Evolutionary conservation across 768 basidiomycete genomes (phyloP), one percentile per base, ranked within the genome.

Genomic region (Chalciporus sphaerocephalus): DNA sequence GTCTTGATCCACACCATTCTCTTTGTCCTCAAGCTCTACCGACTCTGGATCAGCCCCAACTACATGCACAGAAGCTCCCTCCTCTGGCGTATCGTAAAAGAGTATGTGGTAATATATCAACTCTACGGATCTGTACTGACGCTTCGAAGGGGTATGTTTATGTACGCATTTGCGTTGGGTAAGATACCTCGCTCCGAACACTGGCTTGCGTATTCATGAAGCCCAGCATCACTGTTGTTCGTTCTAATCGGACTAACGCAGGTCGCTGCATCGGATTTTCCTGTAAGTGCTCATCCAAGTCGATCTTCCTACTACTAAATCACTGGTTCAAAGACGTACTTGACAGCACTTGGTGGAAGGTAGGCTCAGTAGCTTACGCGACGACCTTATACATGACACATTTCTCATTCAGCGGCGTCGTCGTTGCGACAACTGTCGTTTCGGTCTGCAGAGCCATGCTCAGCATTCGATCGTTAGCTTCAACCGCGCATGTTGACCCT

Each of bases 381-480:
- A n/a, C n/a, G n/a, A n/a, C n/a, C n/a, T n/a, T n/a, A n/a, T n/a
- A n/a, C n/a, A n/a, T n/a, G n/a, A n/a, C n/a, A n/a, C n/a, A n/a
- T n/a, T n/a, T n/a, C n/a, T n/a, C n/a, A n/a, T n/a, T n/a, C n/a
- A n/a, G n/a, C n/a, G n/a, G n/a, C n/a, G n/a, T n/a, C n/a, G n/a
- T 46, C 21, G 23, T 53, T 24, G 37, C 48, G 4, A 15, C 46
- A 11, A 22, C 44, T 16, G 45, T 39, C 11, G 46, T 72, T 22
- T 58, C 67, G 23, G 62, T 69, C 24, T 67, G 67, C 18, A 62
- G 69, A 12, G 57, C 65, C 11, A 67, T 72, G 66, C 59, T 72
- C 34, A 69, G 62, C 51, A 67, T 73, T 48, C 65, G 65, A 34
- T 74, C 73, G 4, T 59, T 75, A n/a, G 69, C 74, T 17, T 62